Base-by-base conservation (phyloP, 2,329 filamentous ascomycete genomes). In the Alternaria brassicicola region DNA sequence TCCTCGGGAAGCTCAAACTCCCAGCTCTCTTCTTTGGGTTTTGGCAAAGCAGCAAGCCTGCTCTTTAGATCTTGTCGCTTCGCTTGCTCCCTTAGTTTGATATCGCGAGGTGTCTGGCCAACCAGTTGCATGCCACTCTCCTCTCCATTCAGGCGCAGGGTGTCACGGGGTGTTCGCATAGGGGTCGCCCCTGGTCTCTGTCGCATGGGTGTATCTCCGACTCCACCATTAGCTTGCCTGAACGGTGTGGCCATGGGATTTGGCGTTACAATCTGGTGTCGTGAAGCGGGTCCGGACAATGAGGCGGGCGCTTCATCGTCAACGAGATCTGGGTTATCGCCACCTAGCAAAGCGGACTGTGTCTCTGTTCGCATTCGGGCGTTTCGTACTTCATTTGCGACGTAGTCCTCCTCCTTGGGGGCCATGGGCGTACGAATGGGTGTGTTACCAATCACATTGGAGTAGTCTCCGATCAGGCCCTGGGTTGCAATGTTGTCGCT, bases 381-480 rank as follows among this genome's bases (percentile, higher is more conserved):
- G 75, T 99, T 98, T 57, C 89, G 88, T 62, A 98, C 94, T 78
- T 99, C 95, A 75, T 98, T 99, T 65, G 94, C 93, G 58, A 99
- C 95, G 65, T 92, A 89, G 71, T 99, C 95, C 74, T 99, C 93
- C 74, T 97, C 92, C 46, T 93, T 90, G 0, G 95, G 91, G 3
- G 93, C 95, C 76, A 89, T 88, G 3, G 95, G 95, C 4, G 95
- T 99, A 62, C 95, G 88, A 62, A 99, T 96, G 0, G 95, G 95
- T 12, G 92, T 93, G 58, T 85, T 88, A 52, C 87, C 89, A 73
- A 95, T 90, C 51, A 97, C 86, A 36, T 86, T 88, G 15, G 90
- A 87, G 77, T 99, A 99, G 67, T 93, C 91, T 65, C 92, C 92
- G 57, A 98, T 86, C 43, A 99, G 83, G 4, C 93, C 93, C 65